Conservation (phyloP, 805 yeast genomes). For the Peterozyma xylosa region DNA sequence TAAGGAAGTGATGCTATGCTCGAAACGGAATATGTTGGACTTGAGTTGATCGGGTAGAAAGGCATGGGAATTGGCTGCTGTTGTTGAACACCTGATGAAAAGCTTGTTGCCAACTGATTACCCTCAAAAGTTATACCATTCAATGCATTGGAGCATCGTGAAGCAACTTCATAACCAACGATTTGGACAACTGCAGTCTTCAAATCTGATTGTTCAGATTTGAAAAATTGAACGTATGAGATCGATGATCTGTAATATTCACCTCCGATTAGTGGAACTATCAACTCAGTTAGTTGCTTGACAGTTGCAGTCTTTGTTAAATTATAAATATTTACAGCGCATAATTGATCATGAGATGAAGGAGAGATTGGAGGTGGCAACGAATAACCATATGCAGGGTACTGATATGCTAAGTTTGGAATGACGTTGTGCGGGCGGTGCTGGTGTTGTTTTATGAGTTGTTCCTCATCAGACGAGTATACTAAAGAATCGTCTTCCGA, state of each 20-base stretch:
- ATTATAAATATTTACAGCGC: background rate
- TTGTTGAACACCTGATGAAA: background rate
- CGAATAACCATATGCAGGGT: background rate
- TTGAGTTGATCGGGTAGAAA: background rate
- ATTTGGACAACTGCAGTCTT: constrained; percentile 4
- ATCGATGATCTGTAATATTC: constrained; percentile 6
- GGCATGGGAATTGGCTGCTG: background rate
- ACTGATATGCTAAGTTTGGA: background rate
- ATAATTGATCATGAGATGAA: background rate
- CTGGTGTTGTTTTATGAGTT: too few species aligned
- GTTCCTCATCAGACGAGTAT: too few species aligned
- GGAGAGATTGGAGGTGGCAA: background rate
- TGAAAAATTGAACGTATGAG: background rate
- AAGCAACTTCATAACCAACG: constrained; percentile 6
- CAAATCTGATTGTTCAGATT: background rate
- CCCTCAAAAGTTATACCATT: constrained; percentile 9
- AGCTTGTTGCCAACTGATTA: constrained; percentile 2
- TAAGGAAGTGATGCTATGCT: background rate
- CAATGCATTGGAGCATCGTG: constrained; percentile 2
- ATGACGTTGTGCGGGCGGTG: background rate
- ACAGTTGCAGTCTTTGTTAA: background rate
- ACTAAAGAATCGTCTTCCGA: too few species aligned
- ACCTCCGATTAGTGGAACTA: constrained; percentile 5
- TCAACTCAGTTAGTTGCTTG: constrained; percentile 1
- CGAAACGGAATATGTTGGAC: constrained; percentile 1